Evolutionary conservation across 768 basidiomycete genomes (phyloP).

Genomic region (Pulveroboletus sp.): DNA sequence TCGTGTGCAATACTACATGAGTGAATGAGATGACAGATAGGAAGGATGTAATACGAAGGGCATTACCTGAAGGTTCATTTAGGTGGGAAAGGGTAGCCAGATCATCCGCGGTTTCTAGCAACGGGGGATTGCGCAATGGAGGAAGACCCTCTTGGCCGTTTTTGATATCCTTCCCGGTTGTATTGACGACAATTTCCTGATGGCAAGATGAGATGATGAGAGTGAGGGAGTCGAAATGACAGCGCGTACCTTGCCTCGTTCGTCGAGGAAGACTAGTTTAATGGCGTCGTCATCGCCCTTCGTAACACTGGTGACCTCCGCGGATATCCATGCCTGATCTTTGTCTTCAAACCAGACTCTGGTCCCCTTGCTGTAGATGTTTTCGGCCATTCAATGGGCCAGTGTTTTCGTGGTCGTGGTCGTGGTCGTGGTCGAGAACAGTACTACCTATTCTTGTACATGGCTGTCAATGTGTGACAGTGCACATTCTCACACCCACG

Average conservation of each 20-base stretch:
- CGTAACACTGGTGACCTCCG: constrained; percentile 65
- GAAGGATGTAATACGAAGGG: constrained; percentile 14
- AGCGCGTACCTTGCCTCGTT: constrained; percentile 77
- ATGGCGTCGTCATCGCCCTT: constrained; percentile 69
- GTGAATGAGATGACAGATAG: not conserved
- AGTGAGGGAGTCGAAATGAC: constrained; percentile 7
- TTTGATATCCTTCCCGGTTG: constrained; percentile 75
- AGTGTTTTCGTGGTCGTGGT: constrained; percentile 16
- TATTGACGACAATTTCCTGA: constrained; percentile 76
- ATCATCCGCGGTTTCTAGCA: constrained; percentile 96
- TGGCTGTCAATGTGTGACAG: not conserved
- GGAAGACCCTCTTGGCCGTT: constrained; percentile 78
- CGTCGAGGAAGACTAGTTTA: constrained; percentile 82
- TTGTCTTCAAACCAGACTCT: constrained; percentile 93
- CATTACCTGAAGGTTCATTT: constrained; percentile 90
- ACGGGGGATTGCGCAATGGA: constrained; percentile 92
- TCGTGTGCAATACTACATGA: constrained; percentile 83
- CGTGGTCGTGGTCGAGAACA: constrained; percentile 18
- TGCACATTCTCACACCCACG: constrained; percentile 15
- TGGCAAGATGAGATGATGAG: not conserved
- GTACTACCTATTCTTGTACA: not conserved
- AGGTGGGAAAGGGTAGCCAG: constrained; percentile 96
- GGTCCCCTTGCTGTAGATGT: constrained; percentile 87
- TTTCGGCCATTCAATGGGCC: constrained; percentile 80
- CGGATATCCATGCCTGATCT: constrained; percentile 91